These are phyloP conservation scores for Ophiostoma novo-ulmi DNA, from an alignment of 2,329 filamentous ascomycete species.

Conservation along the genomic window DNA sequence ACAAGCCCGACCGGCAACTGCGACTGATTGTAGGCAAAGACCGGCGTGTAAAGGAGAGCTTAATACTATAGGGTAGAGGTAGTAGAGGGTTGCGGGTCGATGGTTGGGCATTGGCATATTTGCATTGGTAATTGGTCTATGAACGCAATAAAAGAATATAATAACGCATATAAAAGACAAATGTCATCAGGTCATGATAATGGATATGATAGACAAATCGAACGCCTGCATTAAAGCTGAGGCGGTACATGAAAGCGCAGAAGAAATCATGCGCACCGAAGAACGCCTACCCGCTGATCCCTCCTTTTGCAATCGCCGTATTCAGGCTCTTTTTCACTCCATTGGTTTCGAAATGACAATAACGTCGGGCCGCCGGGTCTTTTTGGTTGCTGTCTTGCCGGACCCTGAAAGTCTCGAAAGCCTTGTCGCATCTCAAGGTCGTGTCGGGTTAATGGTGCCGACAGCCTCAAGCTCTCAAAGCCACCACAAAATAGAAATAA, in stretches of 20 bases:
- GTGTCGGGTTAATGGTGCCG: neutral
- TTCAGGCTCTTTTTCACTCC: neutral
- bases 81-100: neutral
- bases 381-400: neutral
- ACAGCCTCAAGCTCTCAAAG: neutral
- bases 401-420: neutral
- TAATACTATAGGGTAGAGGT: conserved; percentile 39
- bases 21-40: conserved; percentile 57
- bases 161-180: neutral
- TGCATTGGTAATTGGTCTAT: neutral
- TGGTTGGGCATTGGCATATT: neutral
- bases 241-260: too few species aligned
- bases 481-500: neutral
- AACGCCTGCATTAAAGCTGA: too few species aligned
- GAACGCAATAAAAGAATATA: neutral
- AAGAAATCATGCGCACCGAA: neutral
- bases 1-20: conserved; percentile 52
- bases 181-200: neutral
- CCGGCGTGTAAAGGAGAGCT: conserved; percentile 53
- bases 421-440: neutral
- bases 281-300: neutral
- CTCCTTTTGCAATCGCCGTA: neutral
- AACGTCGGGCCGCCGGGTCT: neutral
- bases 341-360: neutral
- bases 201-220: neutral